Evolutionary conservation across 768 basidiomycete genomes (phyloP).

Genomic region (Gloeostereum incarnatum): DNA sequence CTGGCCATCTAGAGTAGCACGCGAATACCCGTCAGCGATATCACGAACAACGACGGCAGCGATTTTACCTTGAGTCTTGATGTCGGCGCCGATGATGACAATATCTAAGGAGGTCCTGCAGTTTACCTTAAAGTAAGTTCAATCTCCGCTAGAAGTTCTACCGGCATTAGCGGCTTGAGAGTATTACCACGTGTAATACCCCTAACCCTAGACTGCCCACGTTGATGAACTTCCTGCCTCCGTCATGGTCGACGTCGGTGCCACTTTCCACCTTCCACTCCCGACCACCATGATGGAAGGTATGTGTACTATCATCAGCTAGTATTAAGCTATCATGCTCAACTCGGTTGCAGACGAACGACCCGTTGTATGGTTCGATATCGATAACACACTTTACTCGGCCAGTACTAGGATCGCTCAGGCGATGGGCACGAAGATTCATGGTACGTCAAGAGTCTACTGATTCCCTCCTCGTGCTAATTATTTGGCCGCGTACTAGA

Average conservation of each 20-base stretch:
- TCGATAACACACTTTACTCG: slow-evolving; percentile 85
- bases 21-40: background rate
- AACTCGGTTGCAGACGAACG: slow-evolving; percentile 35
- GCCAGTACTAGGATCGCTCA: slow-evolving; percentile 65
- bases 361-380: slow-evolving; percentile 69
- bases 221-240: too few species aligned
- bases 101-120: too few species aligned
- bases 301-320: too few species aligned
- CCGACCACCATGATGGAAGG: too few species aligned
- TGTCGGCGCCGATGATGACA: too few species aligned
- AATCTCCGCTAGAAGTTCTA: too few species aligned
- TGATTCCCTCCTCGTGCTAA: background rate
- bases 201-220: too few species aligned
- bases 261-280: background rate
- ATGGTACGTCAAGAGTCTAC: slow-evolving; percentile 33
- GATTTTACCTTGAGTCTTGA: slow-evolving; percentile 5
- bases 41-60: background rate
- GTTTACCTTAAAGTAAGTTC: too few species aligned
- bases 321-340: too few species aligned
- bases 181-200: too few species aligned
- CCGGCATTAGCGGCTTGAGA: too few species aligned
- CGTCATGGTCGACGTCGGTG: too few species aligned
- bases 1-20: slow-evolving; percentile 62
- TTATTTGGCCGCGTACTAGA: slow-evolving; percentile 24
- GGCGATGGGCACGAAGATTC: slow-evolving; percentile 73